Evolutionary conservation across 2,329 filamentous ascomycete genomes (phyloP).

Genomic region (Epichloe baconii): DNA sequence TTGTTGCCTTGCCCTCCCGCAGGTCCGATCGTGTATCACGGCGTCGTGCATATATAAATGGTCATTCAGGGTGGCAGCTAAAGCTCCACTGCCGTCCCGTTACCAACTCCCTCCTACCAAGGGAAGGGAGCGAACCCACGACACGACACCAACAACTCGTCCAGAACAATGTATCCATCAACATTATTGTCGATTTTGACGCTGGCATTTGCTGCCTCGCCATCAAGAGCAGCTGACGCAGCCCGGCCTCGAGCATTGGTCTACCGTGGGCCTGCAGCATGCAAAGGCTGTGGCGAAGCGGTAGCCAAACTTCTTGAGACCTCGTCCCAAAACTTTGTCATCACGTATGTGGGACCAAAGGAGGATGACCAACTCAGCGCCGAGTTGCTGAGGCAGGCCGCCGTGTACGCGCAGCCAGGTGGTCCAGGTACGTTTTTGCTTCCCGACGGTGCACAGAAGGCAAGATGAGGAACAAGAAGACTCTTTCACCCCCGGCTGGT

Average conservation of each 20-base stretch:
- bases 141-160: neutral
- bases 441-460: neutral
- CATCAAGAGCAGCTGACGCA: neutral
- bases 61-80: neutral
- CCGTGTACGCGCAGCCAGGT: conserved; percentile 10
- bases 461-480: too few species aligned
- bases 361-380: conserved; percentile 8
- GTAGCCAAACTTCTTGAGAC: conserved; percentile 10
- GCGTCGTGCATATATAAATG: neutral
- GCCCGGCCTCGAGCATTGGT: conserved; percentile 8
- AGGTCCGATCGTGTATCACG: neutral
- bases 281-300: conserved; percentile 9
- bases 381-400: conserved; percentile 6
- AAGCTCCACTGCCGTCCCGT: neutral
- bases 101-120: neutral
- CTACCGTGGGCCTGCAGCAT: conserved; percentile 11
- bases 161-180: neutral
- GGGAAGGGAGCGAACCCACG: neutral
- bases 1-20: neutral
- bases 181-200: neutral
- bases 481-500: too few species aligned
- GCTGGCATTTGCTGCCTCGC: neutral
- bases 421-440: conserved; percentile 7
- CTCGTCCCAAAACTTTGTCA: conserved; percentile 9
- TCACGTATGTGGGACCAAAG: conserved; percentile 10